Evolutionary conservation across 1,284 basidiomycete genomes (phyloP).

Genomic region (Moesziomyces sp.): DNA sequence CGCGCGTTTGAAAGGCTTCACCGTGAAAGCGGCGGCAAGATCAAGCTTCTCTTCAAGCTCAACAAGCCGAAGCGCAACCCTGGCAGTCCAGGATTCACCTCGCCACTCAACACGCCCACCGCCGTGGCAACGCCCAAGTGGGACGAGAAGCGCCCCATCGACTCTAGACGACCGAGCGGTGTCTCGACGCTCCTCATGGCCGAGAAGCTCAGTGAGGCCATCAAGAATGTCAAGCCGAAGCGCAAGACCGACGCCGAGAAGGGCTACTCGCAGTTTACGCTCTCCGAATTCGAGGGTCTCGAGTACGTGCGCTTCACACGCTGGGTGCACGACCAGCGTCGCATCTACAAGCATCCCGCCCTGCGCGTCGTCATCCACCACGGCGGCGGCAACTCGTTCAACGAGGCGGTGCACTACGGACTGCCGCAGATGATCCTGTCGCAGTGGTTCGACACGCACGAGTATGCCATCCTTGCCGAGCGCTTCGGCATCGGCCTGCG

Average conservation of each 20-base stretch:
- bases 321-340: slow-evolving; percentile 53
- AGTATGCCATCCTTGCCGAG: slow-evolving; percentile 46
- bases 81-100: slow-evolving; percentile 13
- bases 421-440: slow-evolving; percentile 59
- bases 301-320: slow-evolving; percentile 50
- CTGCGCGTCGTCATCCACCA: slow-evolving; percentile 58
- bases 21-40: slow-evolving; percentile 24
- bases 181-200: slow-evolving; percentile 16
- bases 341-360: slow-evolving; percentile 57
- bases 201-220: slow-evolving; percentile 28
- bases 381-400: slow-evolving; percentile 64
- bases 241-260: slow-evolving; percentile 29
- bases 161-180: slow-evolving; percentile 15
- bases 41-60: slow-evolving; percentile 54
- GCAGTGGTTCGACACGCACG: slow-evolving; percentile 63
- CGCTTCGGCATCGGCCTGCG: slow-evolving; percentile 50
- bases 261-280: slow-evolving; percentile 38
- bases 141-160: slow-evolving; percentile 20
- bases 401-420: slow-evolving; percentile 60
- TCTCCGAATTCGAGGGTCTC: slow-evolving; percentile 45
- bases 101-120: slow-evolving; percentile 8
- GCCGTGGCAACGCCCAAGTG: slow-evolving; percentile 1
- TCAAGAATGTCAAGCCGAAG: slow-evolving; percentile 25
- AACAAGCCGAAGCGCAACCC: slow-evolving; percentile 27
- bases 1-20: slow-evolving; percentile 47